phyloP scores from a whole-genome alignment of 2,329 filamentous ascomycete genomes.

The Talaromyces sp. region DNA sequence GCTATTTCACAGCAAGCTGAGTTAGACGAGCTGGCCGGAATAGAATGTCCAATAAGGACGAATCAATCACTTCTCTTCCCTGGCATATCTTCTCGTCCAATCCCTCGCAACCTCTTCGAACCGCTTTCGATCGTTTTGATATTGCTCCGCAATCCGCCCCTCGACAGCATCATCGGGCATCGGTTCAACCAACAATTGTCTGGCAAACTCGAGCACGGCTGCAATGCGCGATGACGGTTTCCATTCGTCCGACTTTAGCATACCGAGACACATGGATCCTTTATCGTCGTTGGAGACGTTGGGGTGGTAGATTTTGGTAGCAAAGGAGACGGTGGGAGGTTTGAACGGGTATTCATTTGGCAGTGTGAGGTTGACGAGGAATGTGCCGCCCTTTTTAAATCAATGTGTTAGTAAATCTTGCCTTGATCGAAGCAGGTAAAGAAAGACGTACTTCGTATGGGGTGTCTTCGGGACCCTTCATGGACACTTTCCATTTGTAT shows the following conservation, averaged over 20 bases:
- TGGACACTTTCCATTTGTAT: conserved; percentile 62
- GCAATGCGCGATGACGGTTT: conserved; percentile 77
- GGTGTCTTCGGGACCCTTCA: conserved; percentile 61
- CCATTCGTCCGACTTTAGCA: conserved; percentile 83
- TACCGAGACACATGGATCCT: conserved; percentile 78
- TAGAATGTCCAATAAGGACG: too few species aligned
- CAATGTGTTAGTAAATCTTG: neutral
- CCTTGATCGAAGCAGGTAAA: neutral
- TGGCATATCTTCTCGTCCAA: conserved; percentile 72
- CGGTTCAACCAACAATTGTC: conserved; percentile 69
- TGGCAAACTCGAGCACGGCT: conserved; percentile 70
- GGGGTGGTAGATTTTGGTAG: conserved; percentile 90
- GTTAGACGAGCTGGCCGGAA: neutral
- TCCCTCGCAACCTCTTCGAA: conserved; percentile 70
- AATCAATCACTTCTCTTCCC: conserved; percentile 25
- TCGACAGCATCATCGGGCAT: conserved; percentile 89
- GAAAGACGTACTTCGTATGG: conserved; percentile 58
- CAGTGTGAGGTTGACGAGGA: conserved; percentile 66
- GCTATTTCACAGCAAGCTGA: neutral
- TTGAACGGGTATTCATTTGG: conserved; percentile 87
- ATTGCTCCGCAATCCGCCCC: conserved; percentile 79
- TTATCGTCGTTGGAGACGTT: conserved; percentile 85
- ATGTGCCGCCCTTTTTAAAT: conserved; percentile 58
- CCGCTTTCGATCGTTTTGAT: conserved; percentile 58
- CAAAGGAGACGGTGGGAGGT: conserved; percentile 71